Evolutionary conservation across 345 rosid species (phyloP), one percentile per base, ranked within the genome.

Genomic region (Crucihimalaya himalaica): DNA sequence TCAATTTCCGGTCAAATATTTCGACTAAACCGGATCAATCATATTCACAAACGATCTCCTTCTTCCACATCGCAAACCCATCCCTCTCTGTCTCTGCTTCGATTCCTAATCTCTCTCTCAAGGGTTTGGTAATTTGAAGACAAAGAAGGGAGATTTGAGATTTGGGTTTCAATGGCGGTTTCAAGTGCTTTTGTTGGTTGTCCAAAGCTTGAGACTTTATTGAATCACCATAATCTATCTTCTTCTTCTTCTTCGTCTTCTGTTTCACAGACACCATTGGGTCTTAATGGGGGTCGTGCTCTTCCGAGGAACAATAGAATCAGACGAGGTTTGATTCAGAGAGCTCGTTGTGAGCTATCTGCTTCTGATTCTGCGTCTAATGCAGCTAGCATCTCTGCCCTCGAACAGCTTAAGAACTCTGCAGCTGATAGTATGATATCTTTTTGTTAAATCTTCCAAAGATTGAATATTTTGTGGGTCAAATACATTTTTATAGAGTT

Each of bases 321-420:
- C 21, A 76, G 81, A 40, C 73, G 77, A 29, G 59, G 34, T 67
- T 28, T 75, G 48, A 76, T 57, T 51, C 87, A 72, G 66, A 78
- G 45, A 63, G 79, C 84, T 11, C 78, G 84, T 73, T 84, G 86
- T 39, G 86, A 81, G 46, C 80, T 77, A 28, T 57, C 63, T 58
- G 45, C 70, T 0, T 23, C 81, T 14, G 11, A 73, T 23, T 71
- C 78, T 16, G 19, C 70, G 0, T 32, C 82, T 15, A 80, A 81
- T 46, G 82, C 79, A 16, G 77, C 89, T 72, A 75, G 74, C 66
- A 34, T 75, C 77, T 84, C 89, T 5, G 94, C 91, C 53, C 91
- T 88, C 5, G 88, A 86, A 64, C 94, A 78, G 61, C 91, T 88
- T 76, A 88, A 86, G 79, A 76, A 84, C 46, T 81, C 89, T 69